Evolutionary conservation across 352 stramenopile species (phyloP).

Genomic region (Phytophthora fragariae): DNA sequence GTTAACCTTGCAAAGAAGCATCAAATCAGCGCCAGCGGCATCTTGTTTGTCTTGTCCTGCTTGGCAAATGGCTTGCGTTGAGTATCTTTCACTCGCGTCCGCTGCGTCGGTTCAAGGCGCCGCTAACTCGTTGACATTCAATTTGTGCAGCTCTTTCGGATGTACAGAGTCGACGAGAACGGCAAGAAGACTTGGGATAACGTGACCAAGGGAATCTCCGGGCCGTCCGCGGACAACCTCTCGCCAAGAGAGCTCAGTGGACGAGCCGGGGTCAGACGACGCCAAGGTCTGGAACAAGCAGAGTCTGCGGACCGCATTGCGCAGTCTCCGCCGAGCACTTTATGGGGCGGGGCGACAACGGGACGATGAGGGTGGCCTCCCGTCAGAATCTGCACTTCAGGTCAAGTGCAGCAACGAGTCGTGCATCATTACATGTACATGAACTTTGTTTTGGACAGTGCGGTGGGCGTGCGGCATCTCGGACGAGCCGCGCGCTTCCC

Average conservation of each 20-base stretch:
- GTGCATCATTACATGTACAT: not conserved
- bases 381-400: not conserved
- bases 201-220: constrained; percentile 1
- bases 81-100: constrained; percentile 28
- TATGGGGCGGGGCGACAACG: constrained; percentile 11
- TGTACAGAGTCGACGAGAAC: constrained; percentile 12
- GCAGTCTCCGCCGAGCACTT: constrained; percentile 12
- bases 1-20: constrained; percentile 1
- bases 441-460: constrained; percentile 26
- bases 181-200: not conserved
- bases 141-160: constrained; percentile 15
- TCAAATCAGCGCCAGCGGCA: constrained; percentile 54
- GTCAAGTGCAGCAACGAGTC: constrained; percentile 12
- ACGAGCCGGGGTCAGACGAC: constrained; percentile 1
- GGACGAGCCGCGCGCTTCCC: not conserved
- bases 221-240: not conserved
- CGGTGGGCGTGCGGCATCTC: constrained; percentile 12
- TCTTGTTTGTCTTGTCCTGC: constrained; percentile 20
- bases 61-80: not conserved
- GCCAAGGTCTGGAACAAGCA: constrained; percentile 6
- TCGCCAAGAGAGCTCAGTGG: constrained; percentile 10
- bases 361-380: constrained; percentile 5
- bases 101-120: constrained; percentile 25
- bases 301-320: not conserved
- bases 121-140: not conserved